Evolutionary conservation across 495 filamentous ascomycete species (phyloP).

Genomic region (Amphirosellinia nigrospora): DNA sequence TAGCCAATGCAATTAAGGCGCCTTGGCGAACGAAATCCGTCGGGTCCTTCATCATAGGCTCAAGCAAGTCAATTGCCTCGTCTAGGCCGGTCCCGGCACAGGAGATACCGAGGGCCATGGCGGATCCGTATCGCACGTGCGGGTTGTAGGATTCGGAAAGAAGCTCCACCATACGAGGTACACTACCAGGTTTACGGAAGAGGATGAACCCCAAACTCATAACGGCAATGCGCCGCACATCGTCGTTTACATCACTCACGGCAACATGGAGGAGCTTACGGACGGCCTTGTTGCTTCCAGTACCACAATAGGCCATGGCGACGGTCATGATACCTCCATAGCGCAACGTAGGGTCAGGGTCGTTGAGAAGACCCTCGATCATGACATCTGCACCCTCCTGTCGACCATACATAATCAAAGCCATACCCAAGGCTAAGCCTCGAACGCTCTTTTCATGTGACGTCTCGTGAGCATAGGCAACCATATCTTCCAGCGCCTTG

Average conservation of each 20-base stretch:
- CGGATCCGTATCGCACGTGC: slow-evolving; percentile 96
- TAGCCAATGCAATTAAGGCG: slow-evolving; percentile 90
- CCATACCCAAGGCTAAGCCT: slow-evolving; percentile 94
- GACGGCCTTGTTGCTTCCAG: slow-evolving; percentile 97
- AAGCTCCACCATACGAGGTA: slow-evolving; percentile 98
- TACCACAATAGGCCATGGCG: slow-evolving; percentile 95
- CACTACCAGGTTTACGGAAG: slow-evolving; percentile 95
- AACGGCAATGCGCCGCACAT: slow-evolving; percentile 95
- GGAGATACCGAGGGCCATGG: slow-evolving; percentile 97
- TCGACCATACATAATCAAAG: slow-evolving; percentile 95
- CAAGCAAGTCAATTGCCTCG: slow-evolving; percentile 94
- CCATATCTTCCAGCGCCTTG: slow-evolving; percentile 90
- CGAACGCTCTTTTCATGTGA: slow-evolving; percentile 99
- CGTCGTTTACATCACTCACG: slow-evolving; percentile 97
- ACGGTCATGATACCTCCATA: slow-evolving; percentile 99
- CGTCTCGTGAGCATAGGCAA: slow-evolving; percentile 96
- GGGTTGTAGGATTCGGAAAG: slow-evolving; percentile 98
- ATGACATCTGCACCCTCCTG: slow-evolving; percentile 94
- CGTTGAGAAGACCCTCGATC: slow-evolving; percentile 89
- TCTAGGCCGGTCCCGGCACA: slow-evolving; percentile 96
- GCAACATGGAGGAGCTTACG: slow-evolving; percentile 96
- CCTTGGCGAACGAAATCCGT: slow-evolving; percentile 98
- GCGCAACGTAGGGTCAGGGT: slow-evolving; percentile 89
- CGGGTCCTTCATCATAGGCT: slow-evolving; percentile 99
- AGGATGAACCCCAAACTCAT: slow-evolving; percentile 98